These are phyloP conservation scores for Phalaenopsis hybrid DNA, from an alignment of 116 monocot species.

Conservation along the genomic window DNA sequence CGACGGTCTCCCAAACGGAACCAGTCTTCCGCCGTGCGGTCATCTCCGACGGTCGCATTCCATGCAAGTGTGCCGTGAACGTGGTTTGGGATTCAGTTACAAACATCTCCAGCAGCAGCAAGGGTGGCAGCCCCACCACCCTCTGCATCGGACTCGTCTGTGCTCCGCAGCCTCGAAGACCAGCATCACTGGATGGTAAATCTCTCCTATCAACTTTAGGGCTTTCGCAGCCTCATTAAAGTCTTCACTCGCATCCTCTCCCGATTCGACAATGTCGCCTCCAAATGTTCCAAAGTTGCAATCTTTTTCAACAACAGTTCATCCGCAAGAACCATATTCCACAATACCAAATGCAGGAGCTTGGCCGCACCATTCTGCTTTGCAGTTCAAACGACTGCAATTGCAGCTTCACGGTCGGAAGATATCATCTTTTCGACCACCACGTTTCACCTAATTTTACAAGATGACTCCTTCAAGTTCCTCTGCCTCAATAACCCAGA, in stretches of 20 bases:
- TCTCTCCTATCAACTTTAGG: constrained; percentile 72
- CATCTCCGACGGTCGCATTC: no score
- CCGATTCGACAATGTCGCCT: constrained; percentile 35
- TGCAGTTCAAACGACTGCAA: background rate
- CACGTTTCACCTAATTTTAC: constrained; percentile 35
- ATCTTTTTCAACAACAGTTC: constrained; percentile 58
- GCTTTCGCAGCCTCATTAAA: constrained; percentile 53
- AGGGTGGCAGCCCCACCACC: no score
- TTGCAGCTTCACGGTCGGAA: constrained; percentile 43
- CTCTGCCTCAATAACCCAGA: constrained; percentile 32
- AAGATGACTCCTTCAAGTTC: constrained; percentile 59
- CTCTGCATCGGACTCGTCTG: constrained; percentile 78
- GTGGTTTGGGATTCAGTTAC: no score
- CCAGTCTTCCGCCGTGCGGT: no score
- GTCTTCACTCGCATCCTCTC: constrained; percentile 55
- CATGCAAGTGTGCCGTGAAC: no score
- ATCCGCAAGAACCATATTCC: constrained; percentile 33
- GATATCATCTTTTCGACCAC: constrained; percentile 35
- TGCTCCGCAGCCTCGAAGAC: constrained; percentile 58
- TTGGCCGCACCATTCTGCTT: constrained; percentile 43
- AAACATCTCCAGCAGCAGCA: no score
- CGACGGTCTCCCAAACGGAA: no score
- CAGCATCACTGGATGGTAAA: constrained; percentile 90
- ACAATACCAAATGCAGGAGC: constrained; percentile 58
- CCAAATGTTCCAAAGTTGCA: no score